Evolutionary conservation across 805 yeast species (phyloP), one percentile per base, ranked within the genome.

Genomic region (Hanseniaspora clermontiae): DNA sequence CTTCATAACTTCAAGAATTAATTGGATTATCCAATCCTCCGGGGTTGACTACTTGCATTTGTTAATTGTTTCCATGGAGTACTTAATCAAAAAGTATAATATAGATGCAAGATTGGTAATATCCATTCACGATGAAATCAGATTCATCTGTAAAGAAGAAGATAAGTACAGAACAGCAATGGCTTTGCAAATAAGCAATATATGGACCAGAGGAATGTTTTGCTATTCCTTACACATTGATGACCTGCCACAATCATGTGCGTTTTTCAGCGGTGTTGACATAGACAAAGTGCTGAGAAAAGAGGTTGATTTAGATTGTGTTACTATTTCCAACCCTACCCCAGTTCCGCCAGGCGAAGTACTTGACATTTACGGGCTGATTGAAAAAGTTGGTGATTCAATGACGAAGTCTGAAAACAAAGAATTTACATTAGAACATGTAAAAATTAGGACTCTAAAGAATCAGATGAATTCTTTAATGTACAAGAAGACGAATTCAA

Each of bases 21-120:
- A 93, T 65, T 93, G 99, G 99, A 87, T 96, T 0, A 93, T 93
- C 65, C 99, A 93, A 68, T 87, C 96, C 24, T 87, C 96, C 1
- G 99, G 98, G 39, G 99, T 95, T 19, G 98, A 93, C 67, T 93
- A 95, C 65, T 73, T 93, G 53, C 99, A 93, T 66, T 67, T 93
- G 43, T 68, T 93, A 59, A 76, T 91, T 50, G 79, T 88, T 5
- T 80, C 96, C 0, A 90, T 95, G 97, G 86, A 87, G 58, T 87
- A 89, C 63, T 73, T 93, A 62, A 73, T 79, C 43, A 75, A 79
- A 42, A 77, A 74, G 59, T 91, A 81, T 68, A 64, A 72, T 3
- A 72, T 95, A 11, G 77, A 84, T 38, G 95, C 95, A 0, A 71
- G 99, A 52, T 73, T 93, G 56, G 73, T 84, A 60, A 74, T 93